A percentile compares a stretch with the other conserved stretches of the same genome.
Conservation (phyloP, 805 yeast species). For the Ogataea philodendri region DNA sequence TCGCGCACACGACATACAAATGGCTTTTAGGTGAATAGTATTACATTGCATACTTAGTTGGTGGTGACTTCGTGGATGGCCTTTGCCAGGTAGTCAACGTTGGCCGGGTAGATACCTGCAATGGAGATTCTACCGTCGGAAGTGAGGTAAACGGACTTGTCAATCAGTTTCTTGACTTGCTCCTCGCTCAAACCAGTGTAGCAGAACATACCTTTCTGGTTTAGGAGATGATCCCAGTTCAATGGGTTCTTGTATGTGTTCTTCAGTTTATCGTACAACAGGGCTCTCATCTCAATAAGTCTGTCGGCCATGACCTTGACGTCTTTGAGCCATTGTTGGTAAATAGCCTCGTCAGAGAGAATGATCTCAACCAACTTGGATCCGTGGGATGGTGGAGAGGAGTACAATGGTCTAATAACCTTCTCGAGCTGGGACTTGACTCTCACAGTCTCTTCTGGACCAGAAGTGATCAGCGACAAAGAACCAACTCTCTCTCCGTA, state of each 20-base stretch:
- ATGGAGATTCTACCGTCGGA: slow-evolving; percentile 89
- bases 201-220: slow-evolving; percentile 96
- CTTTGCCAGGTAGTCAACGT: slow-evolving; percentile 72
- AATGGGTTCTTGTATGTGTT: slow-evolving; percentile 51
- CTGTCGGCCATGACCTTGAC: slow-evolving; percentile 77
- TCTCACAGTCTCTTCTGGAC: slow-evolving; percentile 49
- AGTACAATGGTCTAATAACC: slow-evolving; percentile 80
- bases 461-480: slow-evolving; percentile 59
- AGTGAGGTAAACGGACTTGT: slow-evolving; percentile 80
- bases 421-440: slow-evolving; percentile 68
- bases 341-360: slow-evolving; percentile 57
- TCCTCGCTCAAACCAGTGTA: slow-evolving; percentile 75
- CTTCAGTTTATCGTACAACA: slow-evolving; percentile 56
- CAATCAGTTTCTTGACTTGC: slow-evolving; percentile 70
- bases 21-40: slow-evolving; percentile 1
- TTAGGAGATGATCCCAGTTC: slow-evolving; percentile 81
- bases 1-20: slow-evolving; percentile 4
- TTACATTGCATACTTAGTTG: slow-evolving; percentile 10
- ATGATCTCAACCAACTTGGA: slow-evolving; percentile 83
- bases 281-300: slow-evolving; percentile 66
- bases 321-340: slow-evolving; percentile 75
- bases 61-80: slow-evolving; percentile 30
- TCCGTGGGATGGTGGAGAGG: slow-evolving; percentile 95
- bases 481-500: slow-evolving; percentile 96
- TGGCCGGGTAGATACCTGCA: slow-evolving; percentile 79